Evolutionary conservation across 1,284 basidiomycete species (phyloP), one percentile per base, ranked within the genome.

Genomic region (Clitocybe nebularis): DNA sequence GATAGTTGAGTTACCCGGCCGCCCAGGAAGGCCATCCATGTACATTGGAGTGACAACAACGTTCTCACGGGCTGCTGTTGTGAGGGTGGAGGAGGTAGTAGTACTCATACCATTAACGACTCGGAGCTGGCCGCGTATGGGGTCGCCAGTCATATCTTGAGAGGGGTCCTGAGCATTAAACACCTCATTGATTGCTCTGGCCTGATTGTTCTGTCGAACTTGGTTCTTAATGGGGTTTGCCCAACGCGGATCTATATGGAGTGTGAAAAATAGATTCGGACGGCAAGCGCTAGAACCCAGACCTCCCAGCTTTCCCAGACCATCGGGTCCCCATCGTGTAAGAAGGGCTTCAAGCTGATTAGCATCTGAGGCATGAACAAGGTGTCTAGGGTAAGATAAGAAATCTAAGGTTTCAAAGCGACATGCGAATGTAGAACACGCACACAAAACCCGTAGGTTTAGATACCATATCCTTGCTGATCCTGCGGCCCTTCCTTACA

Each of bases 341-440:
- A 97, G 78, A 45, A 97, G 76, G 22, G 88, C 91, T 59, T 91
- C 89, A 21, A 91, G 84, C 62, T 97, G 91, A 65, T 93, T 90
- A 16, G 83, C 89, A 63, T 95, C 90, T 44, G 90, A 93, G 13
- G 94, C 92, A 66, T 97, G 93, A 16, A 94, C 84, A 47, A 95
- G 77, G 64, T 97, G 94, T 39, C 92, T 94, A 56, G 24, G 42
- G 36, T 50, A 35, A 52, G 40, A 41, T 43, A 55, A 49, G 57
- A 52, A 56, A 47, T 47, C 46, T n/a, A 37, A 37, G 14, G 22
- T 16, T 13, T 36, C 22, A 48, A 53, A 46, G 50, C 51, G 23
- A 48, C 41, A 51, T 50, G 42, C 44, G 33, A 47, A 36, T 30
- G 43, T 44, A 34, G 21, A 29, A 44, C 39, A 77, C 89, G 65